phyloP scores from a whole-genome alignment of 2,329 filamentous ascomycete genomes.

The Penicillium hordei region DNA sequence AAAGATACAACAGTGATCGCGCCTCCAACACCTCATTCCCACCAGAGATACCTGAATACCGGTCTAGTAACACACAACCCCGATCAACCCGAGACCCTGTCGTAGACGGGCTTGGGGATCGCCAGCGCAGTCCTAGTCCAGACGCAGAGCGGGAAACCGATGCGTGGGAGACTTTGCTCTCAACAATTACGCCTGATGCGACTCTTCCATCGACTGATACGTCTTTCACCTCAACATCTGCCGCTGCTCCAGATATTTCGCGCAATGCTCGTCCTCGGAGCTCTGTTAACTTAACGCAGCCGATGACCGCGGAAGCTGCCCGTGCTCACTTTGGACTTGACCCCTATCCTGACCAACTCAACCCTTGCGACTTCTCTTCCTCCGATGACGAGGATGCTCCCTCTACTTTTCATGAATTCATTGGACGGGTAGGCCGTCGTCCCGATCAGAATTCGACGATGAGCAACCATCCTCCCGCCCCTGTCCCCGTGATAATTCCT shows the following conservation, averaged over 20 bases:
- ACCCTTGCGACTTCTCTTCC: conserved; percentile 41
- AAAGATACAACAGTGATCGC: conserved; percentile 24
- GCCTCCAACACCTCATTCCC: conserved; percentile 31
- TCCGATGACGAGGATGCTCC: conserved; percentile 34
- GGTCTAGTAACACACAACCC: conserved; percentile 22
- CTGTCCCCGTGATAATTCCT: conserved; percentile 16
- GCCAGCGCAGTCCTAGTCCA: conserved; percentile 77
- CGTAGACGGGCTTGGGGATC: conserved; percentile 77
- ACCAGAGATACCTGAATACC: conserved; percentile 9
- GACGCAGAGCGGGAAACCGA: conserved; percentile 52
- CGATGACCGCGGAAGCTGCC: conserved; percentile 24
- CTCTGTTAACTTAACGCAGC: conserved; percentile 41
- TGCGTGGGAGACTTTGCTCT: conserved; percentile 77
- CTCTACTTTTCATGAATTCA: conserved; percentile 13
- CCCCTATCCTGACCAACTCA: conserved; percentile 36
- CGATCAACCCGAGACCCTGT: conserved; percentile 22
- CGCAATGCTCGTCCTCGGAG: conserved; percentile 35
- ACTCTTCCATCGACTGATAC: conserved; percentile 77
- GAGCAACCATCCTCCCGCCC: conserved; percentile 36
- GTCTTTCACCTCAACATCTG: conserved; percentile 68
- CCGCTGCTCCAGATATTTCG: conserved; percentile 30
- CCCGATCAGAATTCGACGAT: conserved; percentile 33
- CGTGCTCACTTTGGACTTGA: conserved; percentile 33
- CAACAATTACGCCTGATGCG: conserved; percentile 77
- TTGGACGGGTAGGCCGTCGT: conserved; percentile 19